Evolutionary conservation across 75 land plant species (phyloP), one percentile per base, ranked within the genome.

Genomic region (Larix kaempferi): DNA sequence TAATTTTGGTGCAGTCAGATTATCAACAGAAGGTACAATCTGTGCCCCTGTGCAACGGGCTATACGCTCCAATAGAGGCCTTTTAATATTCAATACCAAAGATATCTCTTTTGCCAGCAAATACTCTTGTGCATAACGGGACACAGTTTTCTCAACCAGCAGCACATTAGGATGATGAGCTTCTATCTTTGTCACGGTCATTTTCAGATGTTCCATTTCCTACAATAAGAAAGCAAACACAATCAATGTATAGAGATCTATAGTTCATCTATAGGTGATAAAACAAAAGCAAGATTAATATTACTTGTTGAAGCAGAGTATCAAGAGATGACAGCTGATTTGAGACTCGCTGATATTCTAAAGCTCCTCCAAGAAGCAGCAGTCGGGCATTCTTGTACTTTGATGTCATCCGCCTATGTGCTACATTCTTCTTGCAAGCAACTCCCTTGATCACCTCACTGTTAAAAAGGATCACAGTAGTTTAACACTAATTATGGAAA

Each of bases 41-140:
- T 90, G 86, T 60, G 96, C 91, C 65, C 96, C 99, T 57, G 94
- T 95, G 71, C 94, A 98, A 12, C 89, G 90, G 37, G 99, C 96
- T 74, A 98, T 83, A 79, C 91, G 83, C 69, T 98, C 90, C 64
- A 98, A 76, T 10, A 93, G 90, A 57, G 91, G 86, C 7, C 92
- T 90, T 77, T 98, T 98, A 84, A 98, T 91, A 82, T 98, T 95
- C 77, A 86, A 81, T 21, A 94, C 96, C 58, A 98, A 65, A 22
- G 99, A 88, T 64, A 98, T 84, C 64, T 87, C 93, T 74, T 90
- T 98, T 19, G n/a, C 74, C 62, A 90, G 83, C 78, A 98, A 80
- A 15, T 52, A 67, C 59, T 95, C 96, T 81, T 91, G 96, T 35
- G 93, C 80, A 78, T 83, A 84, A n/a, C 98, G 87, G 4, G 96